Conservation (phyloP, 192 early-diverging fungal species). For the Endogone sp. region DNA sequence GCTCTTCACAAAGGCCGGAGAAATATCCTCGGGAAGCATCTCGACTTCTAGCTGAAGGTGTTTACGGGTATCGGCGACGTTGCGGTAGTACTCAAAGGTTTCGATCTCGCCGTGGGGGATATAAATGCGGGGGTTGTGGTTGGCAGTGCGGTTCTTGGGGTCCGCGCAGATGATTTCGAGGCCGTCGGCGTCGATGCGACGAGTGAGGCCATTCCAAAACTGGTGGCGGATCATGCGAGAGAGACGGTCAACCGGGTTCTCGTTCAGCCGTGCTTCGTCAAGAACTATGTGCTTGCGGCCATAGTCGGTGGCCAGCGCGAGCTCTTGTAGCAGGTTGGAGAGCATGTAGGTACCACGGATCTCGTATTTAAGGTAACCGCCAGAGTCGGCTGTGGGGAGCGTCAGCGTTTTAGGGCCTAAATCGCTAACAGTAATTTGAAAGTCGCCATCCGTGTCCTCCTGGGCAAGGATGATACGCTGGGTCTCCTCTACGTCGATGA, state of each 20-base stretch:
- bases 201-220: conserved; percentile 97
- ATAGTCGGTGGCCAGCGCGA: conserved; percentile 86
- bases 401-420: conserved; percentile 86
- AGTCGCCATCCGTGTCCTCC: conserved; percentile 95
- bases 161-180: conserved; percentile 89
- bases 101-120: conserved; percentile 80
- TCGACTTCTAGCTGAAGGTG: conserved; percentile 78
- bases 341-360: conserved; percentile 94
- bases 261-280: conserved; percentile 84
- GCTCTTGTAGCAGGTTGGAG: conserved; percentile 92
- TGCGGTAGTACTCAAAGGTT: conserved; percentile 76
- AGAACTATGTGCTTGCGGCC: conserved; percentile 85
- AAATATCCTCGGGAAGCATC: conserved; percentile 79
- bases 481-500: conserved; percentile 83
- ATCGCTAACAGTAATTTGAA: conserved; percentile 93
- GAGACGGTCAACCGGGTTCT: conserved; percentile 91
- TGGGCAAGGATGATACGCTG: conserved; percentile 77
- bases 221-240: conserved; percentile 85
- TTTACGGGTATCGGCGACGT: conserved; percentile 57
- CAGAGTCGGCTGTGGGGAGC: conserved; percentile 83
- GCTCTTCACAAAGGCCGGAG: conserved; percentile 85
- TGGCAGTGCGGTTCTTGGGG: conserved; percentile 79
- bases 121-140: conserved; percentile 86
- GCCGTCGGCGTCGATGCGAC: conserved; percentile 78
- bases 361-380: conserved; percentile 83